A percentile compares a stretch with the other conserved stretches of the same genome.
Conservation (phyloP, 2,329 filamentous ascomycete species). For the Fusarium humuli region DNA sequence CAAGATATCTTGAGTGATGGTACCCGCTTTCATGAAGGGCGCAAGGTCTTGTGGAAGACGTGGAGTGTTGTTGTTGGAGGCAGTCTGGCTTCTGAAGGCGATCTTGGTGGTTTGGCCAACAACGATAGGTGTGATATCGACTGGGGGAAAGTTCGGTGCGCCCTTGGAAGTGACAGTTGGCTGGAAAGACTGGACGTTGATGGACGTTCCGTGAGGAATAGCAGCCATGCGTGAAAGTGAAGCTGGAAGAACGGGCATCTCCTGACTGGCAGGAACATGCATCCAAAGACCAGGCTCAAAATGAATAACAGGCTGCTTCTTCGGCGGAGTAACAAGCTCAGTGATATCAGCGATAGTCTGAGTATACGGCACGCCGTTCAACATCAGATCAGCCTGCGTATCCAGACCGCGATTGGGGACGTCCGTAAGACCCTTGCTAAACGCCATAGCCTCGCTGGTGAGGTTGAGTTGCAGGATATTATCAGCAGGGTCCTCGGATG, state of each 20-base stretch:
- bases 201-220: slow-evolving; percentile 58
- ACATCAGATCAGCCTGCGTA: slow-evolving; percentile 50
- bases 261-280: slow-evolving; percentile 49
- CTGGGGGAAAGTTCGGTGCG: slow-evolving; percentile 29
- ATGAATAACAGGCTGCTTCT: slow-evolving; percentile 51
- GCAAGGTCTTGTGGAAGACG: slow-evolving; percentile 49
- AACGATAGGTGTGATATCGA: slow-evolving; percentile 47
- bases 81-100: slow-evolving; percentile 22
- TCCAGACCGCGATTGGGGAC: slow-evolving; percentile 54
- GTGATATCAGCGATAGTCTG: slow-evolving; percentile 52
- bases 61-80: slow-evolving; percentile 19
- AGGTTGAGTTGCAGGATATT: slow-evolving; percentile 56
- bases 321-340: slow-evolving; percentile 37
- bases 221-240: slow-evolving; percentile 54
- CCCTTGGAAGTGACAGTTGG: slow-evolving; percentile 32
- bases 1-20: slow-evolving; percentile 51
- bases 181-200: slow-evolving; percentile 54
- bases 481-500: slow-evolving; percentile 32
- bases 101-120: not conserved
- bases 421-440: slow-evolving; percentile 48
- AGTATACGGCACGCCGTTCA: slow-evolving; percentile 53
- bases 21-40: slow-evolving; percentile 45
- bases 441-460: slow-evolving; percentile 51
- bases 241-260: slow-evolving; percentile 36
- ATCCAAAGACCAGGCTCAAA: slow-evolving; percentile 57